A percentile compares a stretch with the other conserved stretches of the same genome.
Conservation (phyloP, 495 filamentous ascomycete genomes). For the Neurospora tetrasperma region DNA sequence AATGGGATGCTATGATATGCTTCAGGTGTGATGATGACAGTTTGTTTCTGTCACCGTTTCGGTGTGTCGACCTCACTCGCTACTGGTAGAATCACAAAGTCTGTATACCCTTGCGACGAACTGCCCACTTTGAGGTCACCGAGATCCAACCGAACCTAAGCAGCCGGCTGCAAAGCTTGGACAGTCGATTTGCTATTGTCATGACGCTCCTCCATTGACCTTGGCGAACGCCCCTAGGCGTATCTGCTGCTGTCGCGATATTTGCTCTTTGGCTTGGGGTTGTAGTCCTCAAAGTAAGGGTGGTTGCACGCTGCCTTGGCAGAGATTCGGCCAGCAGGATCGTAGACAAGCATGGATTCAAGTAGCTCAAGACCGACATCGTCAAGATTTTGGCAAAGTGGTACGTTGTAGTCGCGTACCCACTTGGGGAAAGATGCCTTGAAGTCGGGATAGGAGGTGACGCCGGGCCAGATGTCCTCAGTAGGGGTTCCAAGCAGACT, state of each 20-base stretch:
- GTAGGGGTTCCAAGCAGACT: slow-evolving; percentile 87
- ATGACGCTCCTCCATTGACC: not conserved
- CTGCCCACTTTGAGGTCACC: not conserved
- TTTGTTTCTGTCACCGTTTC: not conserved
- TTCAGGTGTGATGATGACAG: slow-evolving; percentile 2
- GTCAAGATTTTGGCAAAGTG: slow-evolving; percentile 43
- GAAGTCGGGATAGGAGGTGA: slow-evolving; percentile 96
- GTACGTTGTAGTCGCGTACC: slow-evolving; percentile 55
- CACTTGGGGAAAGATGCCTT: slow-evolving; percentile 96
- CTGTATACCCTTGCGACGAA: not conserved
- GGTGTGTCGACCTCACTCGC: not conserved
- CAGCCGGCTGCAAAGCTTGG: slow-evolving; percentile 2
- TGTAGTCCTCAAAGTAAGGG: slow-evolving; percentile 77
- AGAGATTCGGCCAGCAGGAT: slow-evolving; percentile 85
- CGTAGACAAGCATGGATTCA: slow-evolving; percentile 87
- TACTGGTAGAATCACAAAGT: not conserved
- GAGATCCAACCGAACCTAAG: not conserved
- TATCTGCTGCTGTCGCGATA: slow-evolving; percentile 32
- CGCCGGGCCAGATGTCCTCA: slow-evolving; percentile 85
- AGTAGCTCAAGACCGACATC: slow-evolving; percentile 83
- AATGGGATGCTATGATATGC: slow-evolving; percentile 10
- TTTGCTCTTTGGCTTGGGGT: slow-evolving; percentile 18
- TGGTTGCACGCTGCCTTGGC: slow-evolving; percentile 92
- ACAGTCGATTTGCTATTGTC: not conserved
- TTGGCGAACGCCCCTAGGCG: slow-evolving; percentile 15